phyloP scores from a whole-genome alignment of 306 rosid genomes.

The Casuarina cunninghamiana region DNA sequence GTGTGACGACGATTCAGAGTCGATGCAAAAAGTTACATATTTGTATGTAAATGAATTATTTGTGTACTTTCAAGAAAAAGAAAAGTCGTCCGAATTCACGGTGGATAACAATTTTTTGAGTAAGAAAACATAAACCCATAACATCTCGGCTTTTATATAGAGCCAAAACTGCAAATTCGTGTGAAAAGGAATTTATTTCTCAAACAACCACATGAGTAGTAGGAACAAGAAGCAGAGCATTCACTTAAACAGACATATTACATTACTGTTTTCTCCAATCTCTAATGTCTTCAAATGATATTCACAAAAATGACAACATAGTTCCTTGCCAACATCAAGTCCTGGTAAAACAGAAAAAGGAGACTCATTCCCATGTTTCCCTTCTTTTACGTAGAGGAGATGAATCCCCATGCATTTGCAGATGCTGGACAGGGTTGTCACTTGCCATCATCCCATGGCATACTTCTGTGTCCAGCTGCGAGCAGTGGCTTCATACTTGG shows the following conservation, averaged over 20 bases:
- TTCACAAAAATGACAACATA: conserved; percentile 49
- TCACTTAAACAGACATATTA: conserved; percentile 29
- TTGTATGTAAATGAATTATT: no score
- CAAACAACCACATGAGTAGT: conserved; percentile 14
- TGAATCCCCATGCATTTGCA: conserved; percentile 21
- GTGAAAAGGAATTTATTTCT: conserved; percentile 18
- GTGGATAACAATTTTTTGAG: no score
- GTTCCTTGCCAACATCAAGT: conserved; percentile 42
- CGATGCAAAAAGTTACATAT: no score
- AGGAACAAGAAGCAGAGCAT: conserved; percentile 32
- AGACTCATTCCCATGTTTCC: conserved; percentile 34
- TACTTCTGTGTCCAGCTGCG: conserved; percentile 95
- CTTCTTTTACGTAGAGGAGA: conserved; percentile 37
- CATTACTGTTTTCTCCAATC: conserved; percentile 37
- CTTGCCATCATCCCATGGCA: conserved; percentile 67
- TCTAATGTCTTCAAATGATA: conserved; percentile 50
- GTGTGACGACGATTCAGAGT: no score
- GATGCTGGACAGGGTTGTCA: conserved; percentile 10
- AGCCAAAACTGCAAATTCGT: not conserved
- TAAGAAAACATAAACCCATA: no score
- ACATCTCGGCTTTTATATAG: not conserved
- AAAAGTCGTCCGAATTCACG: no score
- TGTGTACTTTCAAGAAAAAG: no score
- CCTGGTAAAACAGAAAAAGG: conserved; percentile 32
- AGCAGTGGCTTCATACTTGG: conserved; percentile 87